Conservation (phyloP, 2,329 filamentous ascomycete species). For the Nemania diffusa region DNA sequence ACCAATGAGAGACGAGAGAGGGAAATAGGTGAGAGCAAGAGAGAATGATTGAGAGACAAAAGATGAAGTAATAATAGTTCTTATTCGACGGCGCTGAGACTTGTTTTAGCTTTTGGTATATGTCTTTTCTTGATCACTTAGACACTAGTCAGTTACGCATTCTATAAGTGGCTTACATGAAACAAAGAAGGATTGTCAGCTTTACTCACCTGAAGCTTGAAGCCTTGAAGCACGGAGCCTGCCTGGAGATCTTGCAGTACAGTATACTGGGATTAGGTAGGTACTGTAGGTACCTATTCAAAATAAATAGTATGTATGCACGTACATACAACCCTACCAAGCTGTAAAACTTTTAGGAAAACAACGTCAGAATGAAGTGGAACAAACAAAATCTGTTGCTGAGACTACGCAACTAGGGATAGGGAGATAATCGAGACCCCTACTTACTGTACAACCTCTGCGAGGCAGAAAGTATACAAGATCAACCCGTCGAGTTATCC, state of each 20-base stretch:
- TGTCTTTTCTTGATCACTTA: too few species aligned
- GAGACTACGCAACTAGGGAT: background rate
- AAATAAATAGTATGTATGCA: background rate
- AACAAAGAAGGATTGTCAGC: constrained; percentile 23
- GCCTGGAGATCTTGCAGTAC: background rate
- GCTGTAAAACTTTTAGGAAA: background rate
- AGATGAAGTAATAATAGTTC: background rate
- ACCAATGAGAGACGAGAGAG: constrained; percentile 17
- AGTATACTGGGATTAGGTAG: background rate
- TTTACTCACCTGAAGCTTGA: constrained; percentile 9
- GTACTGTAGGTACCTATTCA: background rate
- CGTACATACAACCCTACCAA: background rate
- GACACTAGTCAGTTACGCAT: background rate
- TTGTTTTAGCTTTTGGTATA: constrained; percentile 16
- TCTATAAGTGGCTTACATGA: constrained; percentile 21
- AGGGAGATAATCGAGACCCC: constrained; percentile 2
- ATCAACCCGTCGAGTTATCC: background rate
- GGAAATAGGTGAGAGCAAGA: background rate
- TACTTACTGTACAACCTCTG: background rate
- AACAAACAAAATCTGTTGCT: background rate
- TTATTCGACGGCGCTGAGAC: constrained; percentile 20
- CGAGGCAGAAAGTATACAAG: background rate
- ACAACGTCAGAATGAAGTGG: constrained; percentile 1
- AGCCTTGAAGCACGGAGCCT: background rate
- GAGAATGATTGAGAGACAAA: background rate